Percentiles rank a stretch among this genome's conserved stretches.
Conservation (phyloP, 106 monocot genomes). For the Dendrobium chrysotoxum region DNA sequence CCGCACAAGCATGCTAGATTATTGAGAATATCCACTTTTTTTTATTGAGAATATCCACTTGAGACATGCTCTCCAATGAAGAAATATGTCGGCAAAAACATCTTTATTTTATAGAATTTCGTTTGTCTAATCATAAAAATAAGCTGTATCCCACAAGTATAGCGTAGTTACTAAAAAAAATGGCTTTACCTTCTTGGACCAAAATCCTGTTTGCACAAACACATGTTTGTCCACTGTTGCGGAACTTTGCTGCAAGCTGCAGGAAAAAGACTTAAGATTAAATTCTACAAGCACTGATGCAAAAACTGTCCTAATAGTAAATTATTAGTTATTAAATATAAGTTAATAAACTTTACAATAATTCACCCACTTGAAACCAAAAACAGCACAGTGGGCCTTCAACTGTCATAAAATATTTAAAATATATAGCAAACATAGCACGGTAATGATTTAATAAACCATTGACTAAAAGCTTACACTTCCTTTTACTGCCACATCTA, state of each 20-base stretch:
- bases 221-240: conserved; percentile 97
- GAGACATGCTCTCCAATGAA: not conserved
- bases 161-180: not conserved
- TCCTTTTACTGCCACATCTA: conserved; percentile 91
- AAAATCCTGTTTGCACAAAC: conserved; percentile 96
- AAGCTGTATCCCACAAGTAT: not conserved
- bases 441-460: not conserved
- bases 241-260: conserved; percentile 91
- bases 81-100: not conserved
- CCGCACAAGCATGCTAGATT: not conserved
- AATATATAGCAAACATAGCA: not conserved
- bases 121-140: not conserved
- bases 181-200: conserved; percentile 80
- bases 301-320: not conserved
- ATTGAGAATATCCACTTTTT: not conserved
- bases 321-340: not conserved
- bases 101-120: not conserved
- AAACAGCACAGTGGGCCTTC: not conserved
- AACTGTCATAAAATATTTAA: not conserved
- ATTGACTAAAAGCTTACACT: conserved; percentile 36
- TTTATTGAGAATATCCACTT: not conserved
- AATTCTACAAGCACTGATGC: not conserved
- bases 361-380: not conserved
- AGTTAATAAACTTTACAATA: not conserved
- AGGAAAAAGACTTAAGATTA: conserved; percentile 1